These are phyloP conservation scores for Plantago ovata DNA, from an alignment of 257 asterid species.

Conservation along the genomic window DNA sequence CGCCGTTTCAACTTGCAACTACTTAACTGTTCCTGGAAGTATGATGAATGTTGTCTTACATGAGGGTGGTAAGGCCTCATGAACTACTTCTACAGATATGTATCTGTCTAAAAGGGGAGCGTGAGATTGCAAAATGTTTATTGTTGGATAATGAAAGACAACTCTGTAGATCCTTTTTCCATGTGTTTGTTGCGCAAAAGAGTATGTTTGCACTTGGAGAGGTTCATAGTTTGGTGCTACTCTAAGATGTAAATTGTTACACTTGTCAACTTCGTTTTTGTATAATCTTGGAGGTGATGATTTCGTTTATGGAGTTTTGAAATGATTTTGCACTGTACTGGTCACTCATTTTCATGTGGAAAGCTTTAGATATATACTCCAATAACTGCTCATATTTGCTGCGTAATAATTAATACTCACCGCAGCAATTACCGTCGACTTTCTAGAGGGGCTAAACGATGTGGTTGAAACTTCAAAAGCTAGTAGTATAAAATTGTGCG, in stretches of 20 bases:
- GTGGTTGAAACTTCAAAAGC: too few relatives aligned
- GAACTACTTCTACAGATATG: conserved; percentile 16
- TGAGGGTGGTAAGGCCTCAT: conserved; percentile 14
- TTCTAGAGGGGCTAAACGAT: too few relatives aligned
- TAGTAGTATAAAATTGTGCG: too few relatives aligned
- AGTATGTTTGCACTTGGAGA: conserved; percentile 20
- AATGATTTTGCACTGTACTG: not conserved
- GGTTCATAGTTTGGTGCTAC: conserved; percentile 19
- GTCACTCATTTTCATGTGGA: not conserved
- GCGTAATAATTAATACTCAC: too few relatives aligned
- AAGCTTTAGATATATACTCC: too few relatives aligned
- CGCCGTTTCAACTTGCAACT: conserved; percentile 6
- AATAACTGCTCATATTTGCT: too few relatives aligned
- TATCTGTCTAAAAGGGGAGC: conserved; percentile 10
- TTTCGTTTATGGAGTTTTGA: not conserved
- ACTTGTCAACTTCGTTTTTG: conserved; percentile 2
- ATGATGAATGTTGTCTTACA: conserved; percentile 24
- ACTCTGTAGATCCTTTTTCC: conserved; percentile 23
- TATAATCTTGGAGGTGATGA: not conserved
- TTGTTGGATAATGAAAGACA: conserved; percentile 15
- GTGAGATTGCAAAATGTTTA: conserved; percentile 28
- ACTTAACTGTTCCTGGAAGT: conserved; percentile 6
- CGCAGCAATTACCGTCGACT: too few relatives aligned
- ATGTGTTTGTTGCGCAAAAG: conserved; percentile 25
- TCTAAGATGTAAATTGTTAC: conserved; percentile 33